Percentiles rank a stretch among this genome's conserved stretches.
Evolutionary conservation across 768 basidiomycete genomes (phyloP).

Genomic region (Collybiopsis luxurians): DNA sequence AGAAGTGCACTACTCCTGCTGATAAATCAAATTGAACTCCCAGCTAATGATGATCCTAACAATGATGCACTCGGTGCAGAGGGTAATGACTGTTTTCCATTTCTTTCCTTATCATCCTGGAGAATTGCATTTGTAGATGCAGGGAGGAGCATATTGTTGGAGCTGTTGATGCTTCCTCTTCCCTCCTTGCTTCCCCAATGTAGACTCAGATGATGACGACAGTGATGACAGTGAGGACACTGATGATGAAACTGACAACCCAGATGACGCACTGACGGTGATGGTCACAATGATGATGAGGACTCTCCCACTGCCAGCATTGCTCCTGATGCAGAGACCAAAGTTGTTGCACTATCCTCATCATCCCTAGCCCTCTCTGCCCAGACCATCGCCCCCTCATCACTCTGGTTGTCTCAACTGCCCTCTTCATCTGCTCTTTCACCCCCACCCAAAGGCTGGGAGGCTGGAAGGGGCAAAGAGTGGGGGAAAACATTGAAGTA

Average conservation of each 20-base stretch:
- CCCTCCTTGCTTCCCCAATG: too few relatives aligned
- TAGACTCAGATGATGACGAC: too few relatives aligned
- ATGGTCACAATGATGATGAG: too few relatives aligned
- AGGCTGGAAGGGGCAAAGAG: conserved; percentile 39
- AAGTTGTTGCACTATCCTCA: too few relatives aligned
- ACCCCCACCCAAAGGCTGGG: conserved; percentile 55
- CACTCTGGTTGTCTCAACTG: conserved; percentile 47
- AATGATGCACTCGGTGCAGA: conserved; percentile 31
- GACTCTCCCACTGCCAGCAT: too few relatives aligned
- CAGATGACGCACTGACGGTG: too few relatives aligned
- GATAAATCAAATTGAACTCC: conserved; percentile 63
- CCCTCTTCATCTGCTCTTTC: conserved; percentile 43
- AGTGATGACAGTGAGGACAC: too few relatives aligned
- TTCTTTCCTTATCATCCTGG: conserved; percentile 13
- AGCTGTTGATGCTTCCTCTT: too few relatives aligned
- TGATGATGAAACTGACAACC: too few relatives aligned
- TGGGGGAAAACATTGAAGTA: conserved; percentile 69
- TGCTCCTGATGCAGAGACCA: too few relatives aligned
- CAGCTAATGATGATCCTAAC: conserved; percentile 65
- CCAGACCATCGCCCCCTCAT: conserved; percentile 46
- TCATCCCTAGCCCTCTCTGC: conserved; percentile 33
- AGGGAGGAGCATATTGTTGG: too few relatives aligned
- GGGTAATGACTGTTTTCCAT: conserved; percentile 15
- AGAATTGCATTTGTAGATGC: conserved; percentile 8
- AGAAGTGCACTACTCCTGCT: too few relatives aligned